Evolutionary conservation across 441 rosid genomes (phyloP), one percentile per base, ranked within the genome.

Genomic region (Macaranga tanarius): DNA sequence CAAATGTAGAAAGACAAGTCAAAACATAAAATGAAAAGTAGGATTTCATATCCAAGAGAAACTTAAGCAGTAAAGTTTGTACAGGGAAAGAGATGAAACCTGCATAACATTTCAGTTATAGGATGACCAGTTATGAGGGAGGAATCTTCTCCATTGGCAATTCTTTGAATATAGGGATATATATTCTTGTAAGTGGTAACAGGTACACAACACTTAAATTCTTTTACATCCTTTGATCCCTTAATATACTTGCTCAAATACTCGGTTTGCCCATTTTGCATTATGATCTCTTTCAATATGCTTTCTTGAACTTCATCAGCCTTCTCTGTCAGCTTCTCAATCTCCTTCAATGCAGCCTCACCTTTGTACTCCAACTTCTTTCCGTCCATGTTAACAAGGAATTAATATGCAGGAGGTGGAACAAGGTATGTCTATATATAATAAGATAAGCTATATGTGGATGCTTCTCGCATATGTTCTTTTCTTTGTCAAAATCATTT

Each of bases 101-200:
- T 93, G 96, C 98, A 91, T 55, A 91, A 72, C 84, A 93, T 82
- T 81, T 93, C 97, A 70, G 89, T 82, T 60, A 93, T 84, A 51
- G 84, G 89, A 66, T 80, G 89, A 57, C 89, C 90, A 54, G 95
- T 82, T n/a, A 93, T 76, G 57, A 93, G 86, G 64, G 88, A 86
- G 67, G 91, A 88, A 70, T 79, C 94, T 80, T 91, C 98, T 42
- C 97, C 98, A 70, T 85, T 81, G 47, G 94, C 92, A 76, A 93
- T 93, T 79, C 94, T 87, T 77, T 80, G 90, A 82, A 93, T 89
- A 81, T 88, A 93, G 69, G 96, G 90, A 80, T 75, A 83, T 17
- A 91, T 77, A 78, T 79, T 84, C 82, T 87, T 79, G 88, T 93
- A 93, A 71, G 82, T 89, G 73, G 84, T 82, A 61, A 93, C 84